phyloP scores from a whole-genome alignment of 208 protist genomes.

The Crithidia brevicula region DNA sequence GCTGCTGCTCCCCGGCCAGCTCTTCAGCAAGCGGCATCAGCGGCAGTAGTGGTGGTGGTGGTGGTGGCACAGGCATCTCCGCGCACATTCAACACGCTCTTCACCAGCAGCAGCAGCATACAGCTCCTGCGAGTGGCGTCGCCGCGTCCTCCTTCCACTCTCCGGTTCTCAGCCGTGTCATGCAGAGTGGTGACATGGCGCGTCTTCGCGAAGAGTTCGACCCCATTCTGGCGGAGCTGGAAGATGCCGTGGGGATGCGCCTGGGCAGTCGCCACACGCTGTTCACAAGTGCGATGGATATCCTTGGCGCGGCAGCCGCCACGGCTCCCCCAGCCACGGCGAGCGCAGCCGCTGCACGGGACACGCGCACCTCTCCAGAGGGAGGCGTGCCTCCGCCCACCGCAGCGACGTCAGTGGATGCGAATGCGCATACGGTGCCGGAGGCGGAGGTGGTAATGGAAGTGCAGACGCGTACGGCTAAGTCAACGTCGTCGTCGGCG shows the following conservation, averaged over 20 bases:
- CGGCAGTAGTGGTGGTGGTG: not conserved
- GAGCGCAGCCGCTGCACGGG: no score
- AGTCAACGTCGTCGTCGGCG: not conserved
- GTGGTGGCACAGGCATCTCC: conserved; percentile 5
- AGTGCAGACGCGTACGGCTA: conserved; percentile 7
- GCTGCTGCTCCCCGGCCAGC: not conserved
- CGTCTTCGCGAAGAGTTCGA: conserved; percentile 87
- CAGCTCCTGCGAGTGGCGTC: not conserved
- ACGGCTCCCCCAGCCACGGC: not conserved
- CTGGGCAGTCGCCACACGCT: conserved; percentile 86
- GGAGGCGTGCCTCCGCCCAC: no score
- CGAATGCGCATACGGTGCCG: no score
- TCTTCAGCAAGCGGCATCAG: no score
- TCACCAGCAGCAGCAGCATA: conserved; percentile 1
- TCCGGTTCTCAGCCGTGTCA: conserved; percentile 12
- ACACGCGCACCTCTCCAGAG: no score
- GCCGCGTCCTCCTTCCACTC: conserved; percentile 11
- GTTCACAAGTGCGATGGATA: conserved; percentile 75
- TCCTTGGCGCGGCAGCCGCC: conserved; percentile 33
- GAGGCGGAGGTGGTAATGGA: conserved; percentile 24
- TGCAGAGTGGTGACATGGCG: conserved; percentile 80
- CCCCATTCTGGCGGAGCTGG: conserved; percentile 73
- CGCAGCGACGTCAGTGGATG: no score
- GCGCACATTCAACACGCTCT: conserved; percentile 18
- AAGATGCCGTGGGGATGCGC: conserved; percentile 82